Evolutionary conservation across 1,139 yeast genomes (phyloP).

Genomic region (Zygoascus meyerae): DNA sequence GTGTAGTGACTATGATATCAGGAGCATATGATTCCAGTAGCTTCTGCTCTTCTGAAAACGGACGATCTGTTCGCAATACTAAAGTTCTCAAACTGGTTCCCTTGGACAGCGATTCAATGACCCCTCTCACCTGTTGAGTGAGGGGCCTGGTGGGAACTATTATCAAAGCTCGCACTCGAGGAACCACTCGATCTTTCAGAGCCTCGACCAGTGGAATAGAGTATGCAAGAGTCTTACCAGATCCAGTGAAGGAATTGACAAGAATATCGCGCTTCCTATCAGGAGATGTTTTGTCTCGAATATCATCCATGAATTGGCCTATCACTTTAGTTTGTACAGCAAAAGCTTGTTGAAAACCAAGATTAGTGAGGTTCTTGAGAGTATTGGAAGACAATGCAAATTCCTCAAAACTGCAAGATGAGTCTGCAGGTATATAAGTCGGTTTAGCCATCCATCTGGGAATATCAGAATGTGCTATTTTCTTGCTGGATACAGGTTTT

Average conservation of each 20-base stretch:
- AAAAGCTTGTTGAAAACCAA: slow-evolving; percentile 55
- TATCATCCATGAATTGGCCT: slow-evolving; percentile 50
- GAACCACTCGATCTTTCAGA: slow-evolving; percentile 58
- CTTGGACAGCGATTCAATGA: slow-evolving; percentile 52
- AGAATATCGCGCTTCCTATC: slow-evolving; percentile 51
- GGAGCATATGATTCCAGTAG: slow-evolving; percentile 48
- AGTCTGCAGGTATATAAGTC: slow-evolving; percentile 38
- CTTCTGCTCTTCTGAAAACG: slow-evolving; percentile 60
- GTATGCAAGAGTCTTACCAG: slow-evolving; percentile 93
- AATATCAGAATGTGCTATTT: slow-evolving; percentile 1
- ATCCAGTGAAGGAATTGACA: slow-evolving; percentile 93
- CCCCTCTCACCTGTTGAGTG: slow-evolving; percentile 70
- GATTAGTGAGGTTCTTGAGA: slow-evolving; percentile 41
- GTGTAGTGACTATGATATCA: slow-evolving; percentile 78
- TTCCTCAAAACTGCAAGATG: slow-evolving; percentile 26
- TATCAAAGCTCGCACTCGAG: slow-evolving; percentile 67
- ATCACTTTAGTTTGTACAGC: slow-evolving; percentile 73
- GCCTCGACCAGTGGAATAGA: slow-evolving; percentile 75
- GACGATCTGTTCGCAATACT: slow-evolving; percentile 54
- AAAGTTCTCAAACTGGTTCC: slow-evolving; percentile 63
- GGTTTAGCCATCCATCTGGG: slow-evolving; percentile 61
- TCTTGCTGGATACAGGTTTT: slow-evolving; percentile 1
- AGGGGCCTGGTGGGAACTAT: slow-evolving; percentile 89
- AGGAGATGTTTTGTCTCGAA: slow-evolving; percentile 47
- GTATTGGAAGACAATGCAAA: slow-evolving; percentile 36